phyloP scores from a whole-genome alignment of 495 filamentous ascomycete genomes.

The Zalerion maritima region DNA sequence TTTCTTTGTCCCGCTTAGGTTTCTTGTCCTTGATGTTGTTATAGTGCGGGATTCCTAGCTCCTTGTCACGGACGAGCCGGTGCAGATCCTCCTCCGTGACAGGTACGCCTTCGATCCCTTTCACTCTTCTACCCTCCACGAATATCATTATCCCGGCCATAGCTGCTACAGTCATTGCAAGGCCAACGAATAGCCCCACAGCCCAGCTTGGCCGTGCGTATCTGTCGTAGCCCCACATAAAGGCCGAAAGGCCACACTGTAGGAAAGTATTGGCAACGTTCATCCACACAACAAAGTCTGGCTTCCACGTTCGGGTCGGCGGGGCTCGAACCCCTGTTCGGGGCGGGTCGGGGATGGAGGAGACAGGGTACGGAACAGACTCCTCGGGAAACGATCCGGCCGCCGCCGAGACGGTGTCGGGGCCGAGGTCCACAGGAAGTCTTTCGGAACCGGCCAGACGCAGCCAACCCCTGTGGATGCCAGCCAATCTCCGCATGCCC shows the following conservation, averaged over 20 bases:
- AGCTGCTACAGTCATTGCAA: slow-evolving; percentile 54
- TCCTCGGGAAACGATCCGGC: slow-evolving; percentile 14
- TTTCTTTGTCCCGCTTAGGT: slow-evolving; percentile 24
- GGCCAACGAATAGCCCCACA: slow-evolving; percentile 56
- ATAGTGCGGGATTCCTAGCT: slow-evolving; percentile 33
- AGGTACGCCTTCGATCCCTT: slow-evolving; percentile 50
- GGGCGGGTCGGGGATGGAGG: slow-evolving; percentile 38
- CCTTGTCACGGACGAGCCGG: slow-evolving; percentile 30
- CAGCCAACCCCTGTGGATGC: slow-evolving; percentile 57
- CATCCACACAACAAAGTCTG: slow-evolving; percentile 65
- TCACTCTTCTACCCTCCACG: slow-evolving; percentile 48
- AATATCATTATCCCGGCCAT: slow-evolving; percentile 55
- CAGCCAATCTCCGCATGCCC: slow-evolving; percentile 45
- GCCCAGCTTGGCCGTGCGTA: slow-evolving; percentile 56
- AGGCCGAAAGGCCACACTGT: slow-evolving; percentile 50
- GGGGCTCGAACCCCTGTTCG: slow-evolving; percentile 50
- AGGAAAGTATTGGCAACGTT: slow-evolving; percentile 66
- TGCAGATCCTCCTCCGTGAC: slow-evolving; percentile 28
- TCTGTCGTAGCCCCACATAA: slow-evolving; percentile 71
- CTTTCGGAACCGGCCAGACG: slow-evolving; percentile 43
- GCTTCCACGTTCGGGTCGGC: slow-evolving; percentile 54
- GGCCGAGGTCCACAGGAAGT: slow-evolving; percentile 26
- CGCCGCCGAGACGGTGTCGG: slow-evolving; percentile 28
- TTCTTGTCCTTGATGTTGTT: slow-evolving; percentile 40
- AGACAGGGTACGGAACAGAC: slow-evolving; percentile 39